phyloP scores from a whole-genome alignment of 257 asterid species.

The Oldenlandia corymbosa region DNA sequence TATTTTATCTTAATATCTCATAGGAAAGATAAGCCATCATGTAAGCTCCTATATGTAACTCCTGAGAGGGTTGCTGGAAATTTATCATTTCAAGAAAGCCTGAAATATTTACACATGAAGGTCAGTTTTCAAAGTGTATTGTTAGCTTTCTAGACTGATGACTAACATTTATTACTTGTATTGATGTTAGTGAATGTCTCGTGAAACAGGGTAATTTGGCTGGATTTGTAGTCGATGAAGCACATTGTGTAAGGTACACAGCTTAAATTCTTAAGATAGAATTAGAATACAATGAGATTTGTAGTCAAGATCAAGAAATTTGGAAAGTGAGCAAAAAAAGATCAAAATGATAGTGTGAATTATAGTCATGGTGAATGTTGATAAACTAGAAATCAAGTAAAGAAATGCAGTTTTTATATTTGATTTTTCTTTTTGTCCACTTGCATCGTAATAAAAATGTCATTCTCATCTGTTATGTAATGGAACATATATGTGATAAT shows the following conservation, averaged over 20 bases:
- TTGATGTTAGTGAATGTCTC: conserved; percentile 3
- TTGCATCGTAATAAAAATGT: too few species aligned
- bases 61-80: conserved; percentile 98
- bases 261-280: not conserved
- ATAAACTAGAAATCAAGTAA: not conserved
- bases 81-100: conserved; percentile 69
- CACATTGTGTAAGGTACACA: conserved; percentile 90
- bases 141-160: conserved; percentile 13
- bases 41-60: conserved; percentile 92
- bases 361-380: not conserved
- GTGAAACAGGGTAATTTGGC: conserved; percentile 71
- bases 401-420: too few species aligned
- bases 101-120: conserved; percentile 57
- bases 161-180: conserved; percentile 10
- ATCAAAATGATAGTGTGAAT: not conserved
- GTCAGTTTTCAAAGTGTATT: conserved; percentile 30
- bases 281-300: not conserved
- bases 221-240: conserved; percentile 95
- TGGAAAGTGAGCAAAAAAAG: not conserved
- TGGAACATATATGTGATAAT: not conserved
- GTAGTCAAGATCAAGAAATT: not conserved
- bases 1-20: conserved; percentile 21
- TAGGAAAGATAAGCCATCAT: conserved; percentile 86
- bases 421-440: too few species aligned
- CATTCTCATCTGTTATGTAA: not conserved